These are phyloP conservation scores for Trifolium repens DNA, from an alignment of 306 rosid species.

Conservation along the genomic window DNA sequence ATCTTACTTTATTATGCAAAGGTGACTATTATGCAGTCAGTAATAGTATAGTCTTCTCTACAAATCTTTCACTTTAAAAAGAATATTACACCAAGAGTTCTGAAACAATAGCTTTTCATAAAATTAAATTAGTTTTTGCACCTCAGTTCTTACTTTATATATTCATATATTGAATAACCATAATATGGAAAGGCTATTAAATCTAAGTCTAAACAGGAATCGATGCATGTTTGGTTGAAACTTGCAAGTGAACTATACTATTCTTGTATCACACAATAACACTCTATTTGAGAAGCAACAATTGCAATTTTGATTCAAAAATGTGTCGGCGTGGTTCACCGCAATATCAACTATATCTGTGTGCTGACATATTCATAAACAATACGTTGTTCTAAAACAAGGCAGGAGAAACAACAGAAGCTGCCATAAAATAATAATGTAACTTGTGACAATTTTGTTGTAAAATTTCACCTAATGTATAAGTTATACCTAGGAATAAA, in stretches of 20 bases:
- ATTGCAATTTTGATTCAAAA: not conserved
- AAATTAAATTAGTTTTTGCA: not conserved
- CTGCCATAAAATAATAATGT: conserved; percentile 4
- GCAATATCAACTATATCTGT: not conserved
- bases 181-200: no score
- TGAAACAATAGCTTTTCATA: not conserved
- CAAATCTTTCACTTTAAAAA: no score
- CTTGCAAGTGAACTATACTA: not conserved
- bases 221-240: not conserved
- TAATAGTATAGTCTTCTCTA: no score
- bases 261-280: no score
- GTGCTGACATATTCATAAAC: not conserved
- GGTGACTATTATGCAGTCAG: no score
- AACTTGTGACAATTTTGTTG: conserved; percentile 18
- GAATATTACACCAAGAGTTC: no score
- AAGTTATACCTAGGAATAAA: conserved; percentile 3
- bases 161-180: no score
- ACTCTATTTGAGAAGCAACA: not conserved
- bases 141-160: no score
- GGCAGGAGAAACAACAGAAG: conserved; percentile 29
- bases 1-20: no score
- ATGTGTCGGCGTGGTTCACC: not conserved
- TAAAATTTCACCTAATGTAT: conserved; percentile 28
- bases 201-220: no score
- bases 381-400: conserved; percentile 24